Percentiles rank a stretch among this genome's conserved stretches.
Conservation (phyloP, 257 asterid species). For the Nemophila menziesii region DNA sequence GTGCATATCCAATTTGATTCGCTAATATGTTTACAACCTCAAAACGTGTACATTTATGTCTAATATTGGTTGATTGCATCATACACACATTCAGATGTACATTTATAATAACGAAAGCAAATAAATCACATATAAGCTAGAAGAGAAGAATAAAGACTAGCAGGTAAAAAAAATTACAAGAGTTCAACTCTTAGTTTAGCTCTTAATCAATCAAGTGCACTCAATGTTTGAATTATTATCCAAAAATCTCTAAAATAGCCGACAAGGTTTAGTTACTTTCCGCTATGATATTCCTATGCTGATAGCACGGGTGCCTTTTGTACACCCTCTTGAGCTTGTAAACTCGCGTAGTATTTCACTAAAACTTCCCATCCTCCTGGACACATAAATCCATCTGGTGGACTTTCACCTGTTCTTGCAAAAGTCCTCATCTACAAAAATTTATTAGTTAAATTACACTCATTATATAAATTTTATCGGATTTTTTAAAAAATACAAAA, state of each 20-base stretch:
- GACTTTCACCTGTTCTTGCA: slow-evolving; percentile 69
- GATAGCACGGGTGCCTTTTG: slow-evolving; percentile 29
- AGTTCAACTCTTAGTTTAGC: not conserved
- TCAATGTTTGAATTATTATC: slow-evolving; percentile 9
- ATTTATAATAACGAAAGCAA: too few species aligned
- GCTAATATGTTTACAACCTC: too few species aligned
- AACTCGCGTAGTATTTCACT: slow-evolving; percentile 63
- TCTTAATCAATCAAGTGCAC: not conserved
- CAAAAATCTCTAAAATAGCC: slow-evolving; percentile 5
- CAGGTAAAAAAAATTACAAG: too few species aligned
- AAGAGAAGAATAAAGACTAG: too few species aligned
- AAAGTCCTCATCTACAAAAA: slow-evolving; percentile 57
- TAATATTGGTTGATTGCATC: too few species aligned
- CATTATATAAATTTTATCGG: too few species aligned
- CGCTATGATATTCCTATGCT: slow-evolving; percentile 20
- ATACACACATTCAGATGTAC: too few species aligned
- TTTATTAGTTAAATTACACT: too few species aligned
- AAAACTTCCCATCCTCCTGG: slow-evolving; percentile 76
- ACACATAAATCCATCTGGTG: slow-evolving; percentile 88
- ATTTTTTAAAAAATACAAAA: too few species aligned
- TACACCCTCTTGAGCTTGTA: slow-evolving; percentile 54
- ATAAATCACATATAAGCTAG: too few species aligned
- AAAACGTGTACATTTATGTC: too few species aligned
- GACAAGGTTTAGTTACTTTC: not conserved
- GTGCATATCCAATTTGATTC: too few species aligned